Base-by-base conservation (phyloP, 2,329 filamentous ascomycete species). In the Fusarium staphyleae region DNA sequence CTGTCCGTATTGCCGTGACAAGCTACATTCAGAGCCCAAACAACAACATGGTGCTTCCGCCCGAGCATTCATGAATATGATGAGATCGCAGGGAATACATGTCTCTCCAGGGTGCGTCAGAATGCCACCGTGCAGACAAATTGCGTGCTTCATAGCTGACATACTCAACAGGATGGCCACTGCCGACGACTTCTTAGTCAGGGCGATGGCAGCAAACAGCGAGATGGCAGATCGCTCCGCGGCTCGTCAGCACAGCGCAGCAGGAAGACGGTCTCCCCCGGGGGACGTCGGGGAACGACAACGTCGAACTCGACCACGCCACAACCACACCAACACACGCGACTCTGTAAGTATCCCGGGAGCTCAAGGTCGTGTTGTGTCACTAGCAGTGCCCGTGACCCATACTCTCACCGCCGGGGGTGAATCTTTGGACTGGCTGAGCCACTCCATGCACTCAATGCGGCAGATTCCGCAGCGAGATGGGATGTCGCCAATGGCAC, bases 1-100 rank as follows among this genome's bases (percentile, higher is more conserved):
- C 48, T 88, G 85, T 60, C 85, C 85, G 0, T 87, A 87, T 63
- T 88, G 85, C 68, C 80, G 85, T 19, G 79, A 84, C 57, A 85
- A 85, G 62, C 74, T 88, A 18, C 81, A 78, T 3, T 81, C 82
- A 2, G 80, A 85, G 52, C 65, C 67, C 7, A 72, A 69, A 48
- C 56, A 60, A 37, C 59, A 57, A 2, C 22, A 43, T 10, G 34
- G 44, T 11, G 37, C 43, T 10, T 63, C 68, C 6, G 52, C 64
- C 1, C 57, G 70, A 29, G 61, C 69, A 5, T 73, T 73, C 34
- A 46, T 73, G 39, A 69, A 65, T 39, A 58, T 73, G 45, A 70
- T 73, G 57, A 66, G 70, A 37, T 55, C 67, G 30, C 62, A 67
- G 26, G 63, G 64, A 18, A n/a, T 57, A 4, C 48, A 57, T 28